Evolutionary conservation across 768 basidiomycete genomes (phyloP).

Genomic region (Tylopilus rubrobrunneus): DNA sequence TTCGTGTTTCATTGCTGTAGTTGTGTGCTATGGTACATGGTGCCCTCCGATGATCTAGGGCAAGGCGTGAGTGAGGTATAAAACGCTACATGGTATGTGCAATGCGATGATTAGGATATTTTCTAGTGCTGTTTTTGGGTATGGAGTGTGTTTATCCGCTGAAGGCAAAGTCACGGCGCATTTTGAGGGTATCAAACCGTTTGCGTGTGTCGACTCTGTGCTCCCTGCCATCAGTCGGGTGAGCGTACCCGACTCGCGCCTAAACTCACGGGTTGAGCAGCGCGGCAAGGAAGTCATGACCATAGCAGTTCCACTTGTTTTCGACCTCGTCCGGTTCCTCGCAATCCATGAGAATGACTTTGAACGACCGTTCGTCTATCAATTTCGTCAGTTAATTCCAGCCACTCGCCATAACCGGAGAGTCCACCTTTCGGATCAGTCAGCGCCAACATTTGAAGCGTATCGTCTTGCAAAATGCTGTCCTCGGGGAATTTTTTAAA

Average conservation of each 20-base stretch:
- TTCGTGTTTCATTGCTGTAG: background rate
- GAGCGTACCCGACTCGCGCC: background rate
- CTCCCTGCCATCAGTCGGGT: background rate
- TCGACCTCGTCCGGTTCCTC: conserved; percentile 12
- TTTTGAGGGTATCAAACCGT: conserved; percentile 19
- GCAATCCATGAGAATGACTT: conserved; percentile 12
- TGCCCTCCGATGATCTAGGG: background rate
- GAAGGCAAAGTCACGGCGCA: conserved; percentile 34
- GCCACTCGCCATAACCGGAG: too few relatives aligned
- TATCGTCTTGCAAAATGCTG: conserved; percentile 21
- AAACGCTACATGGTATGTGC: conserved; percentile 11
- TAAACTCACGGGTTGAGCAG: conserved; percentile 17
- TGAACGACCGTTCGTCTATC: conserved; percentile 15
- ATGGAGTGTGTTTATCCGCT: conserved; percentile 12
- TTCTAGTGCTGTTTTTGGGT: too few relatives aligned
- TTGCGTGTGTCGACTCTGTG: conserved; percentile 1
- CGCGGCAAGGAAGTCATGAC: conserved; percentile 17
- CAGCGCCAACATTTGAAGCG: conserved; percentile 22
- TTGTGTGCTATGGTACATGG: conserved; percentile 10
- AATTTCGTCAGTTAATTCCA: background rate
- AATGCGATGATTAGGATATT: background rate
- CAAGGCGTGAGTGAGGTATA: background rate
- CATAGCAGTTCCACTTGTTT: conserved; percentile 20
- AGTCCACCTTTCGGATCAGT: conserved; percentile 17
- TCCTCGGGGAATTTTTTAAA: conserved; percentile 2